Evolutionary conservation across 2,329 filamentous ascomycete species (phyloP).

Genomic region (Exserohilum turcica): DNA sequence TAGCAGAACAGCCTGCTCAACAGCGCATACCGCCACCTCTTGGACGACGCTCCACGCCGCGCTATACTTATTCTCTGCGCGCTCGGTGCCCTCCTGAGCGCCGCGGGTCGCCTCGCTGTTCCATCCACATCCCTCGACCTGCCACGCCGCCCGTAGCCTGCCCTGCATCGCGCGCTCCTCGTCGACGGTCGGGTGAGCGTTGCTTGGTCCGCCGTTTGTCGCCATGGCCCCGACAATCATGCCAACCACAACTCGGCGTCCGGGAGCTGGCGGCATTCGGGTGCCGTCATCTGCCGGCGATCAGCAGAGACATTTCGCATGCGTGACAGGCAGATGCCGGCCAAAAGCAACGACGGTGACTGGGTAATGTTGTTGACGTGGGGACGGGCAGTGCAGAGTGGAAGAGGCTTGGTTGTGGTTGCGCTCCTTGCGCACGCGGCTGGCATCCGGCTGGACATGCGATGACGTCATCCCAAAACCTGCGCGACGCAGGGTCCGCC

Average conservation of each 20-base stretch:
- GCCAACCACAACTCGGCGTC: not conserved
- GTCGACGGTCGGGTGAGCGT: not conserved
- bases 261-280: not conserved
- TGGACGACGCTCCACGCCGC: not conserved
- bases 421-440: not conserved
- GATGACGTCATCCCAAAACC: conserved; percentile 23
- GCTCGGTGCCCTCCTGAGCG: not conserved
- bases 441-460: not conserved
- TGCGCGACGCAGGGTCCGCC: conserved; percentile 22
- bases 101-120: not conserved
- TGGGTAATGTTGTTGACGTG: conserved; percentile 6
- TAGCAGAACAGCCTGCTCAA: conserved; percentile 2
- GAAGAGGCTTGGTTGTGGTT: conserved; percentile 21
- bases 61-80: not conserved
- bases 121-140: not conserved
- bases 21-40: conserved; percentile 12
- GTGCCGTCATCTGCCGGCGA: conserved; percentile 8
- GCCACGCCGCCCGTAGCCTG: not conserved
- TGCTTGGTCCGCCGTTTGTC: not conserved
- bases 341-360: conserved; percentile 1
- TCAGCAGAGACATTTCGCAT: conserved; percentile 5
- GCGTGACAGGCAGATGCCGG: not conserved
- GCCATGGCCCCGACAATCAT: not conserved
- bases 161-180: not conserved
- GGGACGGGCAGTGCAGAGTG: not conserved